Evolutionary conservation across 805 yeast species (phyloP).

Genomic region (Myxozyma neglecta): DNA sequence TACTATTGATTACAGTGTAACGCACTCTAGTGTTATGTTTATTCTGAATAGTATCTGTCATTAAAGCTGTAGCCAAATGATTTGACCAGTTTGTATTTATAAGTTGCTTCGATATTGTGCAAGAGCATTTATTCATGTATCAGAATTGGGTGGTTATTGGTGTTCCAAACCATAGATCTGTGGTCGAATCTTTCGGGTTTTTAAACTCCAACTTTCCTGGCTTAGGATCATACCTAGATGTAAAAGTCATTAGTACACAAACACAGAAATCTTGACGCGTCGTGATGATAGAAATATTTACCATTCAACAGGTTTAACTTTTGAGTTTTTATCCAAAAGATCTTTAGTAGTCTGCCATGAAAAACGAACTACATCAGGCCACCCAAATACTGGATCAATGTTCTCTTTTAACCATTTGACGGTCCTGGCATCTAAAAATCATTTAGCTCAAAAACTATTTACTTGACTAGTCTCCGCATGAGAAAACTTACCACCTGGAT

Average conservation of each 20-base stretch:
- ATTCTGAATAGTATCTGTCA: too few species aligned
- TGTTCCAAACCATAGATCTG: constrained; percentile 17
- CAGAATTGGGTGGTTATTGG: constrained; percentile 15
- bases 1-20: too few species aligned
- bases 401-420: constrained; percentile 65
- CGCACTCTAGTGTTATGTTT: too few species aligned
- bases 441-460: background rate
- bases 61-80: background rate
- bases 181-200: background rate
- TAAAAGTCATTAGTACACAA: background rate
- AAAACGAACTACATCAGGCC: constrained; percentile 75
- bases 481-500: constrained; percentile 56
- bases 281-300: background rate
- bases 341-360: constrained; percentile 95
- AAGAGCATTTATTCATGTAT: background rate
- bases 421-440: constrained; percentile 73
- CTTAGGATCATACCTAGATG: constrained; percentile 9
- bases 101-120: background rate
- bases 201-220: constrained; percentile 9
- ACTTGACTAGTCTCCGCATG: background rate
- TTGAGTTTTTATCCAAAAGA: constrained; percentile 44
- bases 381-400: constrained; percentile 78
- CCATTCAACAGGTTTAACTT: constrained; percentile 21
- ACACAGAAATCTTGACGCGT: background rate
- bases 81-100: background rate